Base-by-base conservation (phyloP, 768 basidiomycete species). In the Boletales sp. region DNA sequence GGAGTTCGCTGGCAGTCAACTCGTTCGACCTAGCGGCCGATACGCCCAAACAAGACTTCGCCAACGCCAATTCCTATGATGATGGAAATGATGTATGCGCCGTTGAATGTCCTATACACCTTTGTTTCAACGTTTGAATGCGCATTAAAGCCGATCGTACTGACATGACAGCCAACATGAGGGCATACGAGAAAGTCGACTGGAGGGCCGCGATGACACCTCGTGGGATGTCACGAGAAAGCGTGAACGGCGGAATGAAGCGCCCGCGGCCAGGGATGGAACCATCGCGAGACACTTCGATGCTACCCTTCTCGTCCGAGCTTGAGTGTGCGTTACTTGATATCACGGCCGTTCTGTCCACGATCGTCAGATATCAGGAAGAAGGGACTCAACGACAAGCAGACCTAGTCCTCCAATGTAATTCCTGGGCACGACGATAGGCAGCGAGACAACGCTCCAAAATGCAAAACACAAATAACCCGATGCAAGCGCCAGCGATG, bases 151-250 rank as follows among this genome's bases (percentile, higher is more conserved):
- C 10, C 8, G 38, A 42, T 18, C 18, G 7, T 32, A 40, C 84
- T 68, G 67, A 90, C 88, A 92, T 91, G 58, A 89, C 76, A 10
- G 79, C 81, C 63, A 92, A 66, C 92, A 95, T 94, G 50, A 94
- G 76, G 6, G 74, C 56, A 57, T 90, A 94, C 21, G 69, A 70
- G n/a, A 94, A 59, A 18, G 81, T 66, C 37, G 81, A 74, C 51
- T 91, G 88, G n/a, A 82, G 48, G 9, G 78, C 79, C 54, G 83
- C 80, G 38, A 90, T 57, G 3, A 78, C 61, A 1, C 90, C 90
- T 32, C 92, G 80, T 2, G 81, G 76, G 8, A 89, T 57, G 64
- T 94, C 93, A 54, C 86, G 81, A n/a, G 74, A 68, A 19, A 72
- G 66, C 30, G 80, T 73, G 69, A 94, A 94, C 0, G 90, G 87